Percentiles rank a stretch among this genome's conserved stretches.
phyloP scores from a whole-genome alignment of 768 basidiomycete species.

The Pleurotus cornucopiae region DNA sequence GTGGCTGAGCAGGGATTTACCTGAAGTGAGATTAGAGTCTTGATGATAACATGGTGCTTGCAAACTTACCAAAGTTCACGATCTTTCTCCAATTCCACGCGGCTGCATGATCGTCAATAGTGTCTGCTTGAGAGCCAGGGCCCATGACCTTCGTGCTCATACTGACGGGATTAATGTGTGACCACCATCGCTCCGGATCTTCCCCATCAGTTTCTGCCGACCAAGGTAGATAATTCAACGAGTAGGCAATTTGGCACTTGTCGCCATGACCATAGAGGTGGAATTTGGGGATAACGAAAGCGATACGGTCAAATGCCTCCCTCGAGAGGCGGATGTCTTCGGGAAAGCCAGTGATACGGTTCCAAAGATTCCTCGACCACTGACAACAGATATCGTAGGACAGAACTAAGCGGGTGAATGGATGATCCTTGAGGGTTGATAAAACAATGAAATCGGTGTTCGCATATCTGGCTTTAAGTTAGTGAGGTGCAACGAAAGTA shows the following conservation, averaged over 20 bases:
- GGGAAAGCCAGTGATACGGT: constrained; percentile 1
- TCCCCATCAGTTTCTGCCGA: constrained; percentile 29
- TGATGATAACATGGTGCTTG: too few species aligned
- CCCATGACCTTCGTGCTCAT: constrained; percentile 29
- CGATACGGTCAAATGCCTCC: not conserved
- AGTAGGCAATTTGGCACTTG: constrained; percentile 11
- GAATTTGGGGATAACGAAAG: constrained; percentile 12
- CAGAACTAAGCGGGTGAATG: constrained; percentile 9
- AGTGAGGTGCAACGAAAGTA: not conserved
- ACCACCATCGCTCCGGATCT: constrained; percentile 17
- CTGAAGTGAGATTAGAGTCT: too few species aligned
- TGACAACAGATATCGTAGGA: constrained; percentile 29
- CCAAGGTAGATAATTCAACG: constrained; percentile 11
- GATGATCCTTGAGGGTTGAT: constrained; percentile 8
- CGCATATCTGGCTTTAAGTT: constrained; percentile 16
- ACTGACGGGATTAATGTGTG: constrained; percentile 20
- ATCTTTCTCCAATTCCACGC: constrained; percentile 20
- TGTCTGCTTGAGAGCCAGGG: constrained; percentile 13
- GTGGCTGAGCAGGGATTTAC: too few species aligned
- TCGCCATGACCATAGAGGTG: constrained; percentile 13
- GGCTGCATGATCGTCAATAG: constrained; percentile 24
- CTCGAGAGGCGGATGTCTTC: not conserved
- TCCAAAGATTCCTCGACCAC: constrained; percentile 10
- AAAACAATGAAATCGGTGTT: constrained; percentile 26
- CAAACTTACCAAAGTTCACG: constrained; percentile 5